phyloP scores from a whole-genome alignment of 140 eudicot genomes.

The Ambrosia hybrid region DNA sequence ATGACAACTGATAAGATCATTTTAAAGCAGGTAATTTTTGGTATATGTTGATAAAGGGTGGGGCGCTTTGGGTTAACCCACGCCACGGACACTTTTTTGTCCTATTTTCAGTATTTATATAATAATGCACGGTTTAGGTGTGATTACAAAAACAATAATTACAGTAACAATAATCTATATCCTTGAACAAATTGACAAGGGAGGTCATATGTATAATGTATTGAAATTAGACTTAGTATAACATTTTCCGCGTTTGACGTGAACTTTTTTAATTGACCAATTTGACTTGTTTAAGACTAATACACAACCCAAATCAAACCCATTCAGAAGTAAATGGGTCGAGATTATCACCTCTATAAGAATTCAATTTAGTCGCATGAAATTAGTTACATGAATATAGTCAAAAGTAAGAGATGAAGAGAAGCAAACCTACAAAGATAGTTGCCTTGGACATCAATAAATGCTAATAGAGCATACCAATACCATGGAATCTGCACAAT shows the following conservation, averaged over 20 bases:
- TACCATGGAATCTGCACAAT: slow-evolving; percentile 83
- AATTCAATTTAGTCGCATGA: not conserved
- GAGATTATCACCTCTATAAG: not conserved
- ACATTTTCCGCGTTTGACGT: not conserved
- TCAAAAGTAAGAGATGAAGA: slow-evolving; percentile 11
- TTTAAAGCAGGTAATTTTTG: not conserved
- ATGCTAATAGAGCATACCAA: slow-evolving; percentile 70
- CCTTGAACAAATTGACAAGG: not conserved
- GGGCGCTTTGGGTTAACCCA: not conserved
- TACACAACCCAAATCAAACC: not conserved
- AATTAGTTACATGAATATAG: not conserved
- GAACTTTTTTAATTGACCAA: not conserved
- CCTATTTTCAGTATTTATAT: not conserved
- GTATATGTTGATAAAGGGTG: not conserved
- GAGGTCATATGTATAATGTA: not conserved
- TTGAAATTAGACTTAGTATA: not conserved
- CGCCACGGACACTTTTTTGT: not conserved
- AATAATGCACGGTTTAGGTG: not conserved
- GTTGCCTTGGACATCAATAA: slow-evolving; percentile 84
- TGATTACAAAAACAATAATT: not conserved
- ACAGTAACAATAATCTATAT: not conserved
- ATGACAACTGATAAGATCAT: not conserved
- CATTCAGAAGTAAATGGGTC: not conserved
- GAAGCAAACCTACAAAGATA: slow-evolving; percentile 58
- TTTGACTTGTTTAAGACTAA: not conserved